phyloP scores from a whole-genome alignment of 768 basidiomycete genomes.

The Serendipita sp. region DNA sequence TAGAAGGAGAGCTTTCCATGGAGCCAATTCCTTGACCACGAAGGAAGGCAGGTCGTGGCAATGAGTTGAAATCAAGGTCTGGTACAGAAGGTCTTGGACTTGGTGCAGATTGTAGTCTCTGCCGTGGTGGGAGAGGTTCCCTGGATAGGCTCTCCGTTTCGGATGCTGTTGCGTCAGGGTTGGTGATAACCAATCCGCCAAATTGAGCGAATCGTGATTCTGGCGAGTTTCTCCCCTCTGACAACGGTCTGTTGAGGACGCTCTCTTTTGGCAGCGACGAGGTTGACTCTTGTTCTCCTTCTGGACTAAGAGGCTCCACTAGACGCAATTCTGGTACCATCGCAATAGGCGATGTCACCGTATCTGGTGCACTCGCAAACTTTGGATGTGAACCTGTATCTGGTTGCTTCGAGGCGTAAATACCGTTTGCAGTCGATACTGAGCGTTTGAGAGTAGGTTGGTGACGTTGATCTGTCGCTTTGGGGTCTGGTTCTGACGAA shows the following conservation, averaged over 20 bases:
- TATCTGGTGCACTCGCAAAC: background rate
- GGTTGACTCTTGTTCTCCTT: background rate
- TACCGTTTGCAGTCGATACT: background rate
- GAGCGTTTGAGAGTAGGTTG: background rate
- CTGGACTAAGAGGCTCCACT: background rate
- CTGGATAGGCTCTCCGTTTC: background rate
- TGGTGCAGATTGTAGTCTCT: background rate
- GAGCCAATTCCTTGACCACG: background rate
- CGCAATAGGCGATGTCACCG: background rate
- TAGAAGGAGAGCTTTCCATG: background rate
- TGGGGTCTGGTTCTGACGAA: background rate
- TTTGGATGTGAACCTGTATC: background rate
- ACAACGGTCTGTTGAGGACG: background rate
- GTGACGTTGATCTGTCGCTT: background rate
- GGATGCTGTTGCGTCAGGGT: conserved; percentile 5
- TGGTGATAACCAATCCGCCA: conserved; percentile 6
- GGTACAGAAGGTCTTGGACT: background rate
- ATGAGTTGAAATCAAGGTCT: background rate
- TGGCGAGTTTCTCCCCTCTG: background rate
- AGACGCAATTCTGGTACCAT: background rate
- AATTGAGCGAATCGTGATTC: conserved; percentile 4
- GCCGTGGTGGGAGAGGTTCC: background rate
- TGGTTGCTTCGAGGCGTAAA: background rate
- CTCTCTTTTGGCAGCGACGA: background rate
- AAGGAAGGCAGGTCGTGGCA: background rate